A percentile compares a stretch with the other conserved stretches of the same genome.
phyloP scores from a whole-genome alignment of 495 filamentous ascomycete species.

The Aspergillus saccharolyticus region DNA sequence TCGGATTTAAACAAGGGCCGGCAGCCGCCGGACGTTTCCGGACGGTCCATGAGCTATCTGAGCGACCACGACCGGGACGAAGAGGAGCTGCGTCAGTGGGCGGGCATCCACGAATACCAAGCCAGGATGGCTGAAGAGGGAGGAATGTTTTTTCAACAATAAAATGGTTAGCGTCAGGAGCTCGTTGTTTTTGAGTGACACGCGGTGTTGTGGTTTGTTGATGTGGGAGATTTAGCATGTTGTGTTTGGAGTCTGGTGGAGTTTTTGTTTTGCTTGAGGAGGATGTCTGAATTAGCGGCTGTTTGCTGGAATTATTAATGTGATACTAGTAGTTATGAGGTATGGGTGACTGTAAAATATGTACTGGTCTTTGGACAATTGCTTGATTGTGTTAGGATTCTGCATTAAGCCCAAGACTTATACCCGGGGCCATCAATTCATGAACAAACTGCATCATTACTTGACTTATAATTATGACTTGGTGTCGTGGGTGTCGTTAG shows the following conservation, averaged over 20 bases:
- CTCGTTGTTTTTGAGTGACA: neutral
- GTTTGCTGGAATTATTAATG: neutral
- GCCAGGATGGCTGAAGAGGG: constrained; percentile 62
- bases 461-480: too few species aligned
- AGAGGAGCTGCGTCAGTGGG: constrained; percentile 66
- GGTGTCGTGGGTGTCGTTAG: too few species aligned
- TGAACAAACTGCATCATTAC: too few species aligned
- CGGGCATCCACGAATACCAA: constrained; percentile 68
- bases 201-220: neutral
- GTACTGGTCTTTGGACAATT: too few species aligned
- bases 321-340: too few species aligned
- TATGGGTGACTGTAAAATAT: too few species aligned
- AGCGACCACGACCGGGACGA: constrained; percentile 60
- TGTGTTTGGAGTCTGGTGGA: neutral
- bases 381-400: too few species aligned
- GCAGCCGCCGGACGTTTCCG: constrained; percentile 25
- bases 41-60: constrained; percentile 38
- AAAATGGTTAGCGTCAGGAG: neutral
- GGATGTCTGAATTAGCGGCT: neutral
- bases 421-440: too few species aligned
- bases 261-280: neutral
- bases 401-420: too few species aligned
- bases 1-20: neutral
- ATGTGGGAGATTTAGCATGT: neutral
- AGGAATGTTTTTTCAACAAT: constrained; percentile 24